Percentiles rank a stretch among this genome's conserved stretches.
phyloP scores from a whole-genome alignment of 1,284 basidiomycete genomes.

The Tylopilus sp. region DNA sequence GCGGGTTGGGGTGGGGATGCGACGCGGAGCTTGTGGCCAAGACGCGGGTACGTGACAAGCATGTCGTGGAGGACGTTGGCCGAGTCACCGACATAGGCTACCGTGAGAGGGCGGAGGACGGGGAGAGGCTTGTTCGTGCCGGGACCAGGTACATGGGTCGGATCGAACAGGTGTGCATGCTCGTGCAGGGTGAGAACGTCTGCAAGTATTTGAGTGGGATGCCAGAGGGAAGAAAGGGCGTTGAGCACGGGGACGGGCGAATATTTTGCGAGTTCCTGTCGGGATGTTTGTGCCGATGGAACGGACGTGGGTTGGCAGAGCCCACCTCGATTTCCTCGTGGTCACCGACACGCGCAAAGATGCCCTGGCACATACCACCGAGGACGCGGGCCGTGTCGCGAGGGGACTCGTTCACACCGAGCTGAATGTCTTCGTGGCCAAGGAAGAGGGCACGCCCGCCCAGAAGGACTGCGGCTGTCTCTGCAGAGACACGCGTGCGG shows the following conservation, averaged over 20 bases:
- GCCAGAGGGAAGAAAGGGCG: slow-evolving; percentile 93
- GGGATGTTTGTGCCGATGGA: neutral
- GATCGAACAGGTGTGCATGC: slow-evolving; percentile 51
- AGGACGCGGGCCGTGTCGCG: slow-evolving; percentile 87
- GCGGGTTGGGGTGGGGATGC: slow-evolving; percentile 65
- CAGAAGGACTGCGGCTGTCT: slow-evolving; percentile 73
- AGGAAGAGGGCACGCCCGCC: slow-evolving; percentile 93
- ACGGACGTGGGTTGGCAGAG: slow-evolving; percentile 1
- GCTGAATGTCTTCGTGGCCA: slow-evolving; percentile 89
- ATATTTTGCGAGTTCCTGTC: slow-evolving; percentile 81
- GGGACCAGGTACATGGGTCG: slow-evolving; percentile 12
- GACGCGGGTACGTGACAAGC: slow-evolving; percentile 89
- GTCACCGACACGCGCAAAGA: slow-evolving; percentile 93
- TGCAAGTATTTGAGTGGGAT: slow-evolving; percentile 94
- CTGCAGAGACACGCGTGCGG: slow-evolving; percentile 85
- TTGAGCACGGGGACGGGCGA: slow-evolving; percentile 94
- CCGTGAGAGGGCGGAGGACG: slow-evolving; percentile 64
- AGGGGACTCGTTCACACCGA: slow-evolving; percentile 91
- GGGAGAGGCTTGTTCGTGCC: slow-evolving; percentile 32
- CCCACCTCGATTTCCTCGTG: slow-evolving; percentile 90
- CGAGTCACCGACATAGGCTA: slow-evolving; percentile 93
- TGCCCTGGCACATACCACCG: slow-evolving; percentile 93
- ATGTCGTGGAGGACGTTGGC: slow-evolving; percentile 98
- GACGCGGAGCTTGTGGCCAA: slow-evolving; percentile 85
- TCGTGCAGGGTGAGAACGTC: slow-evolving; percentile 92